phyloP scores from a whole-genome alignment of 169 alveolate genomes.

The Theileria orientalis region DNA sequence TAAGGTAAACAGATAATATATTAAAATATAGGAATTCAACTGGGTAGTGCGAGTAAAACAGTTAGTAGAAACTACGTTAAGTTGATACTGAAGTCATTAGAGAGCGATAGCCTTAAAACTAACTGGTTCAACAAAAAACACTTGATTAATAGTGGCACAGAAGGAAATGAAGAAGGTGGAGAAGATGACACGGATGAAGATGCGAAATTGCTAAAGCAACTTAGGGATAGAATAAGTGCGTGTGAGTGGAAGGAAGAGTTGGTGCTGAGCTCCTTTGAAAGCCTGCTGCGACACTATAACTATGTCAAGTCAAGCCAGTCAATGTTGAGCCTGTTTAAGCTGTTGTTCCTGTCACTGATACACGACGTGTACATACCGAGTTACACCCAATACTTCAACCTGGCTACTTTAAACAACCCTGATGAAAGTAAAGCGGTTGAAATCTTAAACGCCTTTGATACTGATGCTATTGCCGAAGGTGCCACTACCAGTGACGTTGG shows the following conservation, averaged over 20 bases:
- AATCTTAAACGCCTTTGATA: conserved; percentile 6
- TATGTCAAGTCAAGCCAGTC: conserved; percentile 31
- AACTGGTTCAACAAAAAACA: conserved; percentile 2
- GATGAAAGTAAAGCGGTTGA: background rate
- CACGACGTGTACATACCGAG: conserved; percentile 20
- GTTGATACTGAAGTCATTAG: background rate
- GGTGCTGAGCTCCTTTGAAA: conserved; percentile 37
- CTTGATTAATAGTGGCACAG: background rate
- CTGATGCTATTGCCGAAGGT: conserved; percentile 25
- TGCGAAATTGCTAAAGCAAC: background rate
- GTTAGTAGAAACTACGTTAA: background rate
- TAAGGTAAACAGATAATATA: too few relatives aligned
- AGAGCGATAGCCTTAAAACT: background rate
- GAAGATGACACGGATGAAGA: background rate
- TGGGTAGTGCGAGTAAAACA: background rate
- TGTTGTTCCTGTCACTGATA: conserved; percentile 33
- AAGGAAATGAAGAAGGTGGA: background rate
- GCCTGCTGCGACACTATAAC: conserved; percentile 35
- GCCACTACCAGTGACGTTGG: too few relatives aligned
- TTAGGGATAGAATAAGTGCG: conserved; percentile 20
- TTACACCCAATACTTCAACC: background rate
- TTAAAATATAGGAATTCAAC: background rate
- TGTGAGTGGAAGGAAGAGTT: conserved; percentile 60
- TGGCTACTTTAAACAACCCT: background rate
- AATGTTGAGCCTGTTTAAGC: conserved; percentile 34